phyloP scores from a whole-genome alignment of 768 basidiomycete genomes.

The Dioszegia hungarica region DNA sequence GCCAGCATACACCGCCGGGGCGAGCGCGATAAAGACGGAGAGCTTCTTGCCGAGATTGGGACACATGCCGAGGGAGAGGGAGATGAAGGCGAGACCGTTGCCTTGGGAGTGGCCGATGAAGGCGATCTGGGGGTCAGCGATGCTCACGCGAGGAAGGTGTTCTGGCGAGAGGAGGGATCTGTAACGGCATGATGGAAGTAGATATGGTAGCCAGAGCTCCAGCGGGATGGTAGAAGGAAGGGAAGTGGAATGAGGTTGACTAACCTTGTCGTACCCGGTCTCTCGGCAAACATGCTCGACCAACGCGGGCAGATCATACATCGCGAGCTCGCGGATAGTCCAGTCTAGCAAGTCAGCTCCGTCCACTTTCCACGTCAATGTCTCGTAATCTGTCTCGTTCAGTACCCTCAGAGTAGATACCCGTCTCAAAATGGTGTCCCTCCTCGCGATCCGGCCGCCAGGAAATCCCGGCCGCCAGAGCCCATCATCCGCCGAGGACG shows the following conservation, averaged over 20 bases:
- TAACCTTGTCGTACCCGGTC: slow-evolving; percentile 53
- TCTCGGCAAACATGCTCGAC: slow-evolving; percentile 53
- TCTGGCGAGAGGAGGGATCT: too few species aligned
- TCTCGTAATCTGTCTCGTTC: too few species aligned
- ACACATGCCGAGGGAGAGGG: slow-evolving; percentile 54
- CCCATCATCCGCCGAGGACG: too few species aligned
- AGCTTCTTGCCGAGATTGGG: slow-evolving; percentile 53
- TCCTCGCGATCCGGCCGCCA: too few species aligned
- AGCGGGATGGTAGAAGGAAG: background rate
- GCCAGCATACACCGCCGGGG: slow-evolving; percentile 55
- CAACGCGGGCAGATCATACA: slow-evolving; percentile 55
- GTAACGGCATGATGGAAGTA: too few species aligned
- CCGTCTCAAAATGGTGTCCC: too few species aligned
- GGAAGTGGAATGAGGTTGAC: background rate
- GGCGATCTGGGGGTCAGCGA: slow-evolving; percentile 46
- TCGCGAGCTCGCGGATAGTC: slow-evolving; percentile 55
- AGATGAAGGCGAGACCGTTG: slow-evolving; percentile 54
- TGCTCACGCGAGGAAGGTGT: too few species aligned
- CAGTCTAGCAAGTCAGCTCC: slow-evolving; percentile 47
- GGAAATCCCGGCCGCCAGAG: too few species aligned
- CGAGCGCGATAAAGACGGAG: slow-evolving; percentile 54
- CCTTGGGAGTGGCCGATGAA: slow-evolving; percentile 58
- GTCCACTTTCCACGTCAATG: too few species aligned
- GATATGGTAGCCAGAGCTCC: too few species aligned
- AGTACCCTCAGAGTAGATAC: too few species aligned